Base-by-base conservation (phyloP, 768 basidiomycete genomes). In the Mycena albidolilacea region DNA sequence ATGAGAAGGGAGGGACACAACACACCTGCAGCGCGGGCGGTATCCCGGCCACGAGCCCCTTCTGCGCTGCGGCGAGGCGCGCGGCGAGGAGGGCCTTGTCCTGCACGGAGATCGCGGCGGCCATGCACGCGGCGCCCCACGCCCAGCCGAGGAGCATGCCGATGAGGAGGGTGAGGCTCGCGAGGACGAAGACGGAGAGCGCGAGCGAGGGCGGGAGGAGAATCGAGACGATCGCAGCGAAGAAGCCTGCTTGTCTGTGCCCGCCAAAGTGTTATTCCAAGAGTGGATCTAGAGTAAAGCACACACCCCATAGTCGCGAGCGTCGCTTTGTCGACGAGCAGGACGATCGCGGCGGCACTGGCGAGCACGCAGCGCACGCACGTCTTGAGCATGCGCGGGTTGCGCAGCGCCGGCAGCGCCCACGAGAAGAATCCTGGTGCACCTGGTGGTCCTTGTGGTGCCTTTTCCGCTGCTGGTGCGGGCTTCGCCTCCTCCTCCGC, bases 121-220 rank as follows among this genome's bases (percentile, higher is more conserved):
- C 85, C 85, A 86, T 88, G 0, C 83, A 82, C 15, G 84, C 86
- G 60, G 76, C 81, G 23, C 84, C 85, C 83, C 85, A 86, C 21
- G 85, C 87, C 87, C 87, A 87, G 17, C 86, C 86, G 35, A 86
- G 54, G 21, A 85, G 72, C 84, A 87, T 85, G 0, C 86, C 85
- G 19, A n/a, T n/a, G 7, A 43, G 30, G 30, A 86, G 62, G 5
- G 82, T 85, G 19, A 79, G 61, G 7, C 75, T 69, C 5, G 82
- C 85, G 59, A 85, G 66, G 2, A 83, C 30, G 70, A 85, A 87
- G 35, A 86, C 69, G 3, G 84, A 84, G 19, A 86, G 69, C 7
- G 85, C 84, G 6, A 86, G 69, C 3, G 81, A 80, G 0, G 86
- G 86, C 8, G 85, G 84, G 11, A 86, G 64, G 77, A 87, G 80